Evolutionary conservation across 257 asterid genomes (phyloP).

Genomic region (Henckelia pumila): DNA sequence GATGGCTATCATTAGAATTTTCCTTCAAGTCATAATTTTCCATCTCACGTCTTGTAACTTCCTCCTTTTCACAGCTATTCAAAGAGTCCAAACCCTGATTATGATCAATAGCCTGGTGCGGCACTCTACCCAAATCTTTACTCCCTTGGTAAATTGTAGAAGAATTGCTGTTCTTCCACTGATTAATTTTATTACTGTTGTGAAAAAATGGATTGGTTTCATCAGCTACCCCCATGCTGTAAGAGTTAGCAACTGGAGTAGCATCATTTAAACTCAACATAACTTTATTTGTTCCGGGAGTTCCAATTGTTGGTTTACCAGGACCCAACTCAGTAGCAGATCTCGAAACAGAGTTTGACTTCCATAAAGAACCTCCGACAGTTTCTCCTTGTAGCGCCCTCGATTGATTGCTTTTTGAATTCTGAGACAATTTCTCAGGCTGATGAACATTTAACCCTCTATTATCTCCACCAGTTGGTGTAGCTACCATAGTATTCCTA

Average conservation of each 20-base stretch:
- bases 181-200: conserved; percentile 43
- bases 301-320: conserved; percentile 39
- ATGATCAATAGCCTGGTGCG: conserved; percentile 36
- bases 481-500: conserved; percentile 49
- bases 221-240: conserved; percentile 36
- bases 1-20: conserved; percentile 64
- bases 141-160: conserved; percentile 41
- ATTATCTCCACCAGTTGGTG: conserved; percentile 47
- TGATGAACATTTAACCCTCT: conserved; percentile 31
- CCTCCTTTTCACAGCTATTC: conserved; percentile 37
- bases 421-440: conserved; percentile 39
- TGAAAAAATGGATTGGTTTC: conserved; percentile 46
- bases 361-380: conserved; percentile 43
- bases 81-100: conserved; percentile 33
- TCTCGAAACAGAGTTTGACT: conserved; percentile 41
- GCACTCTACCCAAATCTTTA: conserved; percentile 42
- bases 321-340: conserved; percentile 41
- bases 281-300: conserved; percentile 39
- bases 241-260: conserved; percentile 36
- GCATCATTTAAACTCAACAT: conserved; percentile 39
- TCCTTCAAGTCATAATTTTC: conserved; percentile 50
- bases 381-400: conserved; percentile 45
- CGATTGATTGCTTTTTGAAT: conserved; percentile 37
- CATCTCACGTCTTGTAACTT: conserved; percentile 37
- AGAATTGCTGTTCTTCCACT: conserved; percentile 60